Evolutionary conservation across 2,329 filamentous ascomycete genomes (phyloP).

Genomic region (Hirsutella minnesotensis): DNA sequence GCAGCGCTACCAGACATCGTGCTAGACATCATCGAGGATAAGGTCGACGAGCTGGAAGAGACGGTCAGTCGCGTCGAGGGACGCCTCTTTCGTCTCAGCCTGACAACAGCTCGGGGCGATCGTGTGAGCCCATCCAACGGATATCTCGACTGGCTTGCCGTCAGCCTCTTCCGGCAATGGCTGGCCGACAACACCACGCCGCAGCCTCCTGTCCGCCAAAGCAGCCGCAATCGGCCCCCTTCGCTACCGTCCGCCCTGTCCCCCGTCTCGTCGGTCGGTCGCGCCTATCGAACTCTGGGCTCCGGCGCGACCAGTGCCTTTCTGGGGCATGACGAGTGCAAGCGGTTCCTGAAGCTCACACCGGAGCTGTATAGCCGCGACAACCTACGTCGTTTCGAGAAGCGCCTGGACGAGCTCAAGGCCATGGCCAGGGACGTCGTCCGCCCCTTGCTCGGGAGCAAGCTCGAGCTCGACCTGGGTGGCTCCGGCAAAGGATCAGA

Average conservation of each 20-base stretch:
- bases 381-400: conserved; percentile 76
- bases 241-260: conserved; percentile 23
- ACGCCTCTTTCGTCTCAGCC: conserved; percentile 67
- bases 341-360: conserved; percentile 74
- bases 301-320: conserved; percentile 48
- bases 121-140: conserved; percentile 67
- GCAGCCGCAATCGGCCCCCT: conserved; percentile 13
- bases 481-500: conserved; percentile 27
- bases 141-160: conserved; percentile 81
- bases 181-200: conserved; percentile 81
- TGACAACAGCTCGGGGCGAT: conserved; percentile 71
- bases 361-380: conserved; percentile 78
- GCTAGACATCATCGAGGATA: conserved; percentile 85
- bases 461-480: conserved; percentile 63
- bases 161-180: conserved; percentile 86
- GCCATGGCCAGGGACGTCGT: conserved; percentile 71
- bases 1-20: conserved; percentile 62
- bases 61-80: conserved; percentile 68
- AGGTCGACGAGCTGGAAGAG: conserved; percentile 84
- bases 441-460: conserved; percentile 74
- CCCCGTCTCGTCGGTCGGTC: conserved; percentile 50
- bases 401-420: conserved; percentile 81
- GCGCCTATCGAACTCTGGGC: conserved; percentile 69
- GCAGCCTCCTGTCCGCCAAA: conserved; percentile 27
- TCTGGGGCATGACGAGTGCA: conserved; percentile 76